Percentiles rank a stretch among this genome's conserved stretches.
Evolutionary conservation across 495 filamentous ascomycete species (phyloP).

Genomic region (Podospora pseudopauciseta): DNA sequence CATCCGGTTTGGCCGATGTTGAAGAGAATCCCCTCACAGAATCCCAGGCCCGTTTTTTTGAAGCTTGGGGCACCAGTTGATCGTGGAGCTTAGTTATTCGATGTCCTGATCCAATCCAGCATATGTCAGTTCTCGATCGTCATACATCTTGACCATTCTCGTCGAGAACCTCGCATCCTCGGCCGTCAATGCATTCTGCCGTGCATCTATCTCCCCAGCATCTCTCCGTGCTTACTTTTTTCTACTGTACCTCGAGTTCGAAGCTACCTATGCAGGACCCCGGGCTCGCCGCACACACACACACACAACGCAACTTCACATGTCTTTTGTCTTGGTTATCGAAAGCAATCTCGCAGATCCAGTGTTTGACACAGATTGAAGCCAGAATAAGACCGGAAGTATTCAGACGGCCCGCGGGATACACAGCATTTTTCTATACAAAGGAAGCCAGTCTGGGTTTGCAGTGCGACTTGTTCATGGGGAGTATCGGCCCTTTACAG

Average conservation of each 20-base stretch:
- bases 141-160: neutral
- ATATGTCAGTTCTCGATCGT: neutral
- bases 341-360: neutral
- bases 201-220: neutral
- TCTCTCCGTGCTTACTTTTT: neutral
- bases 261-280: neutral
- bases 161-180: neutral
- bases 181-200: neutral
- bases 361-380: conserved; percentile 6
- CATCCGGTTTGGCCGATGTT: neutral
- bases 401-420: neutral
- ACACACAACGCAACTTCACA: neutral
- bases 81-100: neutral
- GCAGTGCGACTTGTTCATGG: neutral
- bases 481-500: conserved; percentile 8
- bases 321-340: neutral
- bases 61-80: neutral
- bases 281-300: neutral
- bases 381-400: neutral
- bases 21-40: neutral
- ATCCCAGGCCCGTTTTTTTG: neutral
- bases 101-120: too few species aligned
- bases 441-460: neutral
- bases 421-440: neutral
- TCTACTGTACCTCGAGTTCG: neutral